phyloP scores from a whole-genome alignment of 495 filamentous ascomycete genomes.

The Neurospora sp. region DNA sequence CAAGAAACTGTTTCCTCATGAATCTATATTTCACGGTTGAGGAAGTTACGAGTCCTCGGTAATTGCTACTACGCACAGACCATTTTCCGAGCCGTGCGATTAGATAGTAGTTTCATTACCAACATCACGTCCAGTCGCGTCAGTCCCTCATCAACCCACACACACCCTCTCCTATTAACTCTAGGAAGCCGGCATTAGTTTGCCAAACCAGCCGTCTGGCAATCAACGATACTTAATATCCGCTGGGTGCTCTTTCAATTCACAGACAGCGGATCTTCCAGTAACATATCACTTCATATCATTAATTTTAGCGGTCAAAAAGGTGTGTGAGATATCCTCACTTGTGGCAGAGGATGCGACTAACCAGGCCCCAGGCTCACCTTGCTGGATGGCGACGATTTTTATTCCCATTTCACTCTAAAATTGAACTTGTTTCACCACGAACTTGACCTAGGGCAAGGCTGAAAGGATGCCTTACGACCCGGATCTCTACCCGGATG shows the following conservation, averaged over 20 bases:
- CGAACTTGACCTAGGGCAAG: background rate
- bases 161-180: background rate
- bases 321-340: background rate
- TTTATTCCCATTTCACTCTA: background rate
- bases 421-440: background rate
- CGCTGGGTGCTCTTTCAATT: background rate
- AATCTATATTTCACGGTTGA: background rate
- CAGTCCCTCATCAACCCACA: background rate
- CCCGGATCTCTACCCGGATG: constrained; percentile 4
- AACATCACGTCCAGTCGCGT: background rate
- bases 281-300: no score
- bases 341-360: background rate
- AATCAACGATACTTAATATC: background rate
- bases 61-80: background rate
- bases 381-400: background rate
- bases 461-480: constrained; percentile 12
- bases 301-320: background rate
- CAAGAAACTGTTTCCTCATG: background rate
- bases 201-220: background rate
- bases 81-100: background rate
- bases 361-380: background rate
- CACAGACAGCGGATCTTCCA: background rate
- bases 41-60: background rate
- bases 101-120: background rate
- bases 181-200: background rate